These are phyloP conservation scores for Plantago elongata DNA, from an alignment of 257 asterid species.

Conservation along the genomic window DNA sequence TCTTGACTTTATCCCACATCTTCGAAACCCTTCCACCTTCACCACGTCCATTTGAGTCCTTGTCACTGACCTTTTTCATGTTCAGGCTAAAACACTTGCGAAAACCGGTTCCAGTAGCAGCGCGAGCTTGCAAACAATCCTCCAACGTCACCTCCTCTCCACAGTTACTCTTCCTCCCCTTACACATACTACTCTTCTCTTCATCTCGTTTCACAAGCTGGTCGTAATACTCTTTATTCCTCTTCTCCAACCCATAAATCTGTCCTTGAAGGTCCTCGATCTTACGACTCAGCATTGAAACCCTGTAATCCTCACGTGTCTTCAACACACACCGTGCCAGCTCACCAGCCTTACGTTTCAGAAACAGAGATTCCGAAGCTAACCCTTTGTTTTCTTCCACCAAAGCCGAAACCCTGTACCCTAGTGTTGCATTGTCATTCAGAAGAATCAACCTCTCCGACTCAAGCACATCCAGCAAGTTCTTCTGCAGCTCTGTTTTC, in stretches of 20 bases:
- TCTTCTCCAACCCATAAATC: constrained; percentile 73
- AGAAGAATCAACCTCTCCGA: constrained; percentile 81
- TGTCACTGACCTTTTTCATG: constrained; percentile 30
- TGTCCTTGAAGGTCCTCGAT: constrained; percentile 97
- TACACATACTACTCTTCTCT: constrained; percentile 21
- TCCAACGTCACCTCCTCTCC: constrained; percentile 39
- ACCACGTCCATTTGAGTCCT: constrained; percentile 16
- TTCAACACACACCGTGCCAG: constrained; percentile 77
- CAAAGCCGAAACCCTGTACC: constrained; percentile 59
- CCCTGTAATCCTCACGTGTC: constrained; percentile 86
- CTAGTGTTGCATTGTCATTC: constrained; percentile 70
- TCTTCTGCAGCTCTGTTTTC: constrained; percentile 80
- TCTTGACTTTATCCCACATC: constrained; percentile 76
- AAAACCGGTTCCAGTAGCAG: constrained; percentile 20
- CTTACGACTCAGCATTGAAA: constrained; percentile 66
- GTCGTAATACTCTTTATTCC: constrained; percentile 78
- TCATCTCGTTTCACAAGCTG: constrained; percentile 51
- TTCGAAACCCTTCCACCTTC: constrained; percentile 35
- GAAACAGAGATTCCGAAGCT: constrained; percentile 62
- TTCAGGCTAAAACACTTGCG: constrained; percentile 32
- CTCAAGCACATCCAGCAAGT: constrained; percentile 80
- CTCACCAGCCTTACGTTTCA: constrained; percentile 89
- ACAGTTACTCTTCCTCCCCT: constrained; percentile 23
- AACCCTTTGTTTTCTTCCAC: constrained; percentile 76
- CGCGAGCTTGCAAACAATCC: constrained; percentile 42